Base-by-base conservation (phyloP, 768 basidiomycete genomes). In the Crepidotus variabilis region DNA sequence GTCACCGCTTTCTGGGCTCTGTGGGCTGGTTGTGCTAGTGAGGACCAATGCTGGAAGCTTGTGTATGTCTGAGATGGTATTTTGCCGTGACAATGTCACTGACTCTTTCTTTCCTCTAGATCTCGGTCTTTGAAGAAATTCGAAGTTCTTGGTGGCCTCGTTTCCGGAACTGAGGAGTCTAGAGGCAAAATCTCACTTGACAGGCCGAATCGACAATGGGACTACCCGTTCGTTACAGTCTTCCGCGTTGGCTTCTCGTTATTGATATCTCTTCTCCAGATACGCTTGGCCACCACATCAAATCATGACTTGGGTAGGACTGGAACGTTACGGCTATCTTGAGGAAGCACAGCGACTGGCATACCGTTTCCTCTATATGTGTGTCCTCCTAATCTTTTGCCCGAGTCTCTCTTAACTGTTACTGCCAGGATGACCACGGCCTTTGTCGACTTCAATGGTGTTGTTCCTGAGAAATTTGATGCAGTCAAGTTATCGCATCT, bases 281-380 rank as follows among this genome's bases (percentile, higher is more conserved):
- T 89, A 89, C 64, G 88, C 88, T 60, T 90, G 87, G 92, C 92
- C 92, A n/a, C 92, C 94, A 50, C 94, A 98, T 71, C 96, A 98
- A 71, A 97, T 98, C 67, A 98, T 98, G 91, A 77, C 89, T 1
- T 99, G 96, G 96, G 94, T 98, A 52, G 96, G 94, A 43, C 78
- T 98, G 21, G 94, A 97, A 63, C 87, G 96, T 52, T 99, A 99
- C 67, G 96, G 96, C 1, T 97, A 94, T 69, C 76, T 90, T 2
- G 92, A 96, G 60, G 94, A 97, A 60, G 92, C 94, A 1, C 93
- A 96, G 61, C 82, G 97, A 48, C 75, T 98, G 50, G 88, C 96
- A 1, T 99, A 99, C 72, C 80, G 96, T 52, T 99, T 91, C 84
- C 81, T 97, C n/a, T 98, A 98, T 77, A 97, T 99, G 95, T 94